Evolutionary conservation across 495 filamentous ascomycete genomes (phyloP).

Genomic region (Daldinia bambusicola): DNA sequence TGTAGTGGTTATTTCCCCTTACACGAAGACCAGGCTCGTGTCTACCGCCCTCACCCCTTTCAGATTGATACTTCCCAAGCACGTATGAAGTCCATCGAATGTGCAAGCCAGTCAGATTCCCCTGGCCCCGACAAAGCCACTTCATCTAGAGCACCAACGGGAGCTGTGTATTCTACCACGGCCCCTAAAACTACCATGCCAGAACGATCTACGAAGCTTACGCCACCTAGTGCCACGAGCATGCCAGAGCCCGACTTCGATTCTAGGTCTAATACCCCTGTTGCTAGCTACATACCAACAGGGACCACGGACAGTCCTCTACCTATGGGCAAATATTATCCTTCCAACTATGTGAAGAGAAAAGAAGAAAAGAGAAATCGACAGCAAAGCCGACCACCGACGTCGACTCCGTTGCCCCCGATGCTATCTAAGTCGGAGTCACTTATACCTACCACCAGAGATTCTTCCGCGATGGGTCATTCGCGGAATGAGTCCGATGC

Average conservation of each 20-base stretch:
- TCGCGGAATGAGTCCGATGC: constrained; percentile 57
- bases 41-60: constrained; percentile 56
- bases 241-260: constrained; percentile 16
- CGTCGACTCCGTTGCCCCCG: constrained; percentile 32
- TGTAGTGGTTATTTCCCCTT: constrained; percentile 63
- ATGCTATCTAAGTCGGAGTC: constrained; percentile 45
- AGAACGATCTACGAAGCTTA: constrained; percentile 35
- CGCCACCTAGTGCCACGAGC: constrained; percentile 16
- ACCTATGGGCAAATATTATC: constrained; percentile 66
- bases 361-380: constrained; percentile 45
- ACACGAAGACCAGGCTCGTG: constrained; percentile 56
- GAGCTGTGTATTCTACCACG: constrained; percentile 28
- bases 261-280: constrained; percentile 47
- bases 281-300: constrained; percentile 57
- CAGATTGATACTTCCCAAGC: constrained; percentile 51
- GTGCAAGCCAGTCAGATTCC: constrained; percentile 43
- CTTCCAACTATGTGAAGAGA: constrained; percentile 60
- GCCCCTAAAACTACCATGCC: constrained; percentile 21
- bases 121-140: constrained; percentile 8
- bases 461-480: constrained; percentile 34
- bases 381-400: constrained; percentile 26
- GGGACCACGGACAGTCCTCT: constrained; percentile 51
- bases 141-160: constrained; percentile 10
- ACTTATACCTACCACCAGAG: constrained; percentile 44
- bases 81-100: constrained; percentile 47